Evolutionary conservation across 73 alveolate genomes (phyloP), one percentile per base, ranked within the genome.

Genomic region (Tetrahymena borealis): DNA sequence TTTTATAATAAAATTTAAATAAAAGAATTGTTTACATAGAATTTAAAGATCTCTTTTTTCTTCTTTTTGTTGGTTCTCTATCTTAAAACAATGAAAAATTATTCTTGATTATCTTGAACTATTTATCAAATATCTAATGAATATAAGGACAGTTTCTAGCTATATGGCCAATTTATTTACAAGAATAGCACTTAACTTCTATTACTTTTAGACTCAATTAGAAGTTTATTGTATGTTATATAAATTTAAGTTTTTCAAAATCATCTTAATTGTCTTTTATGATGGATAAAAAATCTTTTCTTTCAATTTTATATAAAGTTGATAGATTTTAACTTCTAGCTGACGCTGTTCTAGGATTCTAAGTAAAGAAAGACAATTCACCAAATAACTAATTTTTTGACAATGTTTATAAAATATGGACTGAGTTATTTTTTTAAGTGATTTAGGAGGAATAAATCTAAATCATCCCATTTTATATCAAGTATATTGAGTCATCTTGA

Each of bases 281-380:
- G 13, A 93, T 39, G 7, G 24, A n/a, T 1, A 85, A 7, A 85
- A 79, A 93, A 39, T 79, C 7, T 0, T 90, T 79, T 93, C 95
- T 93, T 28, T 38, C 60, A 38, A 93, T 85, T 79, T 32, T 79
- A 20, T 79, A 93, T 31, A 93, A 20, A 6, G 90, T 15, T 39
- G 95, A 40, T 20, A 93, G 43, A 79, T 92, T 92, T 33, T 79
- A 90, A 40, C 93, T 85, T 8, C 60, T 93, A 31, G 90, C 91
- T 8, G 95, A 78, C n/a, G 41, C 93, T 36, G 78, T 38, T 79
- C 91, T 79, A 28, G 18, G n/a, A 32, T 38, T 32, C 0, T 91
- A 90, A 16, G 95, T 78, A 85, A 93, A 93, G 32, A 93, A 93
- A 79, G 91, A 93, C 5, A 32, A 35, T 38, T 85, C 93, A 37